phyloP scores from a whole-genome alignment of 1,139 yeast species.

The Lodderomyces parapsilosis region DNA sequence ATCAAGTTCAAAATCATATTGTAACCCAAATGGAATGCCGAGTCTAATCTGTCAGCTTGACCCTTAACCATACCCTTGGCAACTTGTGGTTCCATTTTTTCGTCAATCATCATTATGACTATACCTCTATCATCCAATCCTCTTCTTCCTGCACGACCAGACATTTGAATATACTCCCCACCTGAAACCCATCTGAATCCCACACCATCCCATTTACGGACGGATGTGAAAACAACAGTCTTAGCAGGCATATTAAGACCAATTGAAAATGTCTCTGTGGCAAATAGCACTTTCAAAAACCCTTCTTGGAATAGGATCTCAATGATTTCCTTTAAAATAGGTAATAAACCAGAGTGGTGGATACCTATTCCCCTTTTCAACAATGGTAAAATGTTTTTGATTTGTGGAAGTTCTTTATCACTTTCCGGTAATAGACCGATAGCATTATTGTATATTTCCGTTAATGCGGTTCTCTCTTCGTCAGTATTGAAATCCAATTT shows the following conservation, averaged over 20 bases:
- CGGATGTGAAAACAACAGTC: constrained; percentile 96
- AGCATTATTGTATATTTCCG: constrained; percentile 88
- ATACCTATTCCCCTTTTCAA: constrained; percentile 95
- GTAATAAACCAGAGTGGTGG: constrained; percentile 95
- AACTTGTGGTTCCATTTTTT: constrained; percentile 98
- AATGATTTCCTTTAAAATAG: constrained; percentile 93
- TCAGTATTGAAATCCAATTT: constrained; percentile 90
- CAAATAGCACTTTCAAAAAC: constrained; percentile 86
- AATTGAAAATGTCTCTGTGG: constrained; percentile 97
- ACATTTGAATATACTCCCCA: constrained; percentile 99
- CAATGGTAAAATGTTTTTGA: constrained; percentile 83
- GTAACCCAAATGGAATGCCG: constrained; percentile 95
- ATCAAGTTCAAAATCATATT: constrained; percentile 94
- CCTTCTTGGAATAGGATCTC: constrained; percentile 98
- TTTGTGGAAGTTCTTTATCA: constrained; percentile 91
- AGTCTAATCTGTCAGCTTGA: constrained; percentile 92
- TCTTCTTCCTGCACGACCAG: constrained; percentile 99
- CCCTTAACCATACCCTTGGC: constrained; percentile 99
- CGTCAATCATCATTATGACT: constrained; percentile 98
- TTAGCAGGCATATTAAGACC: constrained; percentile 98
- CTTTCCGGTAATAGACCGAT: constrained; percentile 82
- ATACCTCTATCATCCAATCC: constrained; percentile 99
- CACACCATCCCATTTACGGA: constrained; percentile 96
- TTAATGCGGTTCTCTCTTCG: constrained; percentile 86
- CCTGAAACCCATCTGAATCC: constrained; percentile 99